These are phyloP conservation scores for Ogataea henricii DNA, from an alignment of 805 yeast genomes.

Conservation along the genomic window DNA sequence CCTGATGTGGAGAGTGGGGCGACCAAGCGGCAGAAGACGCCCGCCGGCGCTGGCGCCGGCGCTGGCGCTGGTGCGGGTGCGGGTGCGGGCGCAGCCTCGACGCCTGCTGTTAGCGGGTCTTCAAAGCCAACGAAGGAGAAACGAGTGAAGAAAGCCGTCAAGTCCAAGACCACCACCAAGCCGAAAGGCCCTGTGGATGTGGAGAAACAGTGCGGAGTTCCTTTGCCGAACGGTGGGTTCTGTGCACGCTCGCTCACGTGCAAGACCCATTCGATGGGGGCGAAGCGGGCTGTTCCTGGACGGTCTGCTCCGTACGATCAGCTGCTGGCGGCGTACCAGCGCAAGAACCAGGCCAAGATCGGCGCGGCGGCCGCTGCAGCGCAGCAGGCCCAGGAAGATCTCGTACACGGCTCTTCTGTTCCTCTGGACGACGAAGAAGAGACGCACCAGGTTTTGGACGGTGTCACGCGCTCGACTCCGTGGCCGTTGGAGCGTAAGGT, in stretches of 20 bases:
- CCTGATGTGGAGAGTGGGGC: constrained; percentile 6
- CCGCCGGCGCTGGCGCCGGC: constrained; percentile 3
- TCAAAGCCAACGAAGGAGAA: constrained; percentile 33
- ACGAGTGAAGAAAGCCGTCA: constrained; percentile 36
- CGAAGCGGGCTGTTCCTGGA: constrained; percentile 92
- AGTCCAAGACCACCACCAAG: constrained; percentile 46
- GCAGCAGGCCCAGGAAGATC: constrained; percentile 71
- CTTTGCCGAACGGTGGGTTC: constrained; percentile 88
- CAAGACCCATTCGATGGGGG: constrained; percentile 98
- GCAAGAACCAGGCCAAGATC: constrained; percentile 86
- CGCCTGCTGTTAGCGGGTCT: no score
- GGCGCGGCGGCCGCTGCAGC: constrained; percentile 83
- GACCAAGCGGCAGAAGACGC: constrained; percentile 22
- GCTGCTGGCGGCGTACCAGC: constrained; percentile 84
- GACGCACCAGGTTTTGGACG: constrained; percentile 86
- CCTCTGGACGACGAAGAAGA: constrained; percentile 88
- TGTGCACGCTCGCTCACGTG: constrained; percentile 97
- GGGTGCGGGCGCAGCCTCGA: no score
- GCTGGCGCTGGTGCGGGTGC: neutral
- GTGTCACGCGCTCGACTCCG: constrained; percentile 78
- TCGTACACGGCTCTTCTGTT: constrained; percentile 46
- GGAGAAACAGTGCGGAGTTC: constrained; percentile 95
- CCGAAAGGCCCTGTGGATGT: constrained; percentile 86
- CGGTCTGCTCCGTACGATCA: constrained; percentile 91
- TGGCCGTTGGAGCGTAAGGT: constrained; percentile 81